A percentile compares a stretch with the other conserved stretches of the same genome.
Conservation (phyloP, 225 moss, liverwort and hornwort species). For the Thuidium tamariscinum region DNA sequence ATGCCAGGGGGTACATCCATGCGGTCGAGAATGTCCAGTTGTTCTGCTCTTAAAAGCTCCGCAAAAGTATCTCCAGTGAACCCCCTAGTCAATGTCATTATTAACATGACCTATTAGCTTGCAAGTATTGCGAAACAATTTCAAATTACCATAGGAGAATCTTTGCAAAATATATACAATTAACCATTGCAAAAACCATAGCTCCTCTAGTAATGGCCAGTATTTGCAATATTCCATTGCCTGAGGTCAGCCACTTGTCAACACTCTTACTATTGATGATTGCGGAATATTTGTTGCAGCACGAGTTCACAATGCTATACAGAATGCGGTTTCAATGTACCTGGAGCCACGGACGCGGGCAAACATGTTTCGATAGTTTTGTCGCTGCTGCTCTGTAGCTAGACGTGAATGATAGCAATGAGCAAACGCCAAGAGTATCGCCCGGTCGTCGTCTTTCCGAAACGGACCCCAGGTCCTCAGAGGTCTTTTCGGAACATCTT, state of each 20-base stretch:
- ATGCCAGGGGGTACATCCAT: conserved; percentile 49
- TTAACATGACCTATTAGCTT: neutral
- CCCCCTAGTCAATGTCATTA: neutral
- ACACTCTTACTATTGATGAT: neutral
- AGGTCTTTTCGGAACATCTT: conserved; percentile 15
- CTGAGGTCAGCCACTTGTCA: neutral
- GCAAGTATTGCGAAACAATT: neutral
- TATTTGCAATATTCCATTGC: neutral
- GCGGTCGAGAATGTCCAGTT: conserved; percentile 35
- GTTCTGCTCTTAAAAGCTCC: conserved; percentile 22
- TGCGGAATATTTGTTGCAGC: neutral
- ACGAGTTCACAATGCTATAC: neutral
- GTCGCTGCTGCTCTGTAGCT: conserved; percentile 20
- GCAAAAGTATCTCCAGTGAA: conserved; percentile 21
- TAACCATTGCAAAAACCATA: neutral
- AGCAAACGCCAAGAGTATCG: conserved; percentile 39
- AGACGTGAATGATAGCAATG: conserved; percentile 55
- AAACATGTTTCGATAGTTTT: conserved; percentile 20
- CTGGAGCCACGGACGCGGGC: conserved; percentile 3
- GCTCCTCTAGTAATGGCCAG: neutral
- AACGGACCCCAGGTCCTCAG: neutral
- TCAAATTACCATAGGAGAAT: neutral
- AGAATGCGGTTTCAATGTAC: neutral
- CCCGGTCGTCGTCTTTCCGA: neutral
- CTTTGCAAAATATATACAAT: neutral